Evolutionary conservation across 345 rosid species (phyloP).

Genomic region (Populus nigra): DNA sequence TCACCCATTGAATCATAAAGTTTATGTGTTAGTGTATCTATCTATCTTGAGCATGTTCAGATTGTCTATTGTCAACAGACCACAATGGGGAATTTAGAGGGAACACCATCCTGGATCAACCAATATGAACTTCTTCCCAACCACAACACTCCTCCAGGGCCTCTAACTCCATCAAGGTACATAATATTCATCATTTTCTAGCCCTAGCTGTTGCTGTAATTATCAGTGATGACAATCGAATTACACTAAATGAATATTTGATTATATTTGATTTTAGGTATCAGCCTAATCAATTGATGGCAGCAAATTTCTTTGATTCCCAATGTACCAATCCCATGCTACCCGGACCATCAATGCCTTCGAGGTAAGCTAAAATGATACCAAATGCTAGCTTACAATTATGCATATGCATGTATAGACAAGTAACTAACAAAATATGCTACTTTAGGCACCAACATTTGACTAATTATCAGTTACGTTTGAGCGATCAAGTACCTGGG

Average conservation of each 20-base stretch:
- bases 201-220: too few relatives aligned
- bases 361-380: not conserved
- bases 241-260: not conserved
- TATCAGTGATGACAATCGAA: not conserved
- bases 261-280: too few relatives aligned
- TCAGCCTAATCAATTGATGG: too few relatives aligned
- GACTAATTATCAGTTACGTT: not conserved
- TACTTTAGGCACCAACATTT: not conserved
- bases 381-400: not conserved
- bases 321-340: not conserved
- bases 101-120: conserved; percentile 5
- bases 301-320: not conserved
- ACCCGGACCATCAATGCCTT: not conserved
- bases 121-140: not conserved
- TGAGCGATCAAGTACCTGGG: not conserved
- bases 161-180: conserved; percentile 17
- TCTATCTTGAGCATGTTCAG: too few relatives aligned
- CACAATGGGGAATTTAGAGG: not conserved
- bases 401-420: not conserved
- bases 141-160: not conserved
- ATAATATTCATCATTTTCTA: not conserved
- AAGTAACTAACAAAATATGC: too few relatives aligned
- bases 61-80: conserved; percentile 15
- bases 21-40: too few relatives aligned
- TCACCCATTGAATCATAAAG: too few relatives aligned